Evolutionary conservation across 495 filamentous ascomycete genomes (phyloP), one percentile per base, ranked within the genome.

Genomic region (Xylaria flabelliformis): DNA sequence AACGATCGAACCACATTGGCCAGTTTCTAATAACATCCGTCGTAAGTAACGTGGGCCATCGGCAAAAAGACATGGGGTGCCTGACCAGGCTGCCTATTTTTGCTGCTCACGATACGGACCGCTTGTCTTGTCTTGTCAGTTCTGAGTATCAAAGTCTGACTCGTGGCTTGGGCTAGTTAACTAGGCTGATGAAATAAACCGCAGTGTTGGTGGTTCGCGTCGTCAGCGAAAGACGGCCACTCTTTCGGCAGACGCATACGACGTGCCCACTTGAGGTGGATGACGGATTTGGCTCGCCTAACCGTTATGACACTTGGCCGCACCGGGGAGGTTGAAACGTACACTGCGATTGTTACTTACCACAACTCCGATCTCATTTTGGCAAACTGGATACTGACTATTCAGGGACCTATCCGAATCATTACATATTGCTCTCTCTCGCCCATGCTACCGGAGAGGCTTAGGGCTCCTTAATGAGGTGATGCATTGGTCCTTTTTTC

Each of bases 401-500:
- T 32, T n/a, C 63, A 32, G 48, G 36, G 6, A 21, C 39, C 61
- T 12, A n/a, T 41, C 24, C 41, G 53, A 24, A 17, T 10, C 46
- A 69, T 69, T 62, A n/a, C 66, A 41, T 62, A 51, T 51, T 42
- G 24, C 58, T 34, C 29, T 64, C 67, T 70, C n/a, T 55, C 32
- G 68, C 44, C 44, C 58, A 58, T 53, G 58, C 32, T 7, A 64
- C 64, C 15, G 26, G 67, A 62, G 51, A 56, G 26, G 56, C 39
- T 46, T 69, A 41, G 55, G 36, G 24, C 26, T 5, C 29, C 21
- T 67, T n/a, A 17, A 58, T 26, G 66, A n/a, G 36, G 46, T 21
- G 53, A 69, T 41, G 66, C 66, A 58, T 34, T 69, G 53, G 66
- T 39, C 66, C 42, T 69, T 69, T 59, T 46, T 41, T n/a, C 39